A percentile compares a stretch with the other conserved stretches of the same genome.
Conservation (phyloP, 1,284 basidiomycete genomes). For the Flammula alnicola region DNA sequence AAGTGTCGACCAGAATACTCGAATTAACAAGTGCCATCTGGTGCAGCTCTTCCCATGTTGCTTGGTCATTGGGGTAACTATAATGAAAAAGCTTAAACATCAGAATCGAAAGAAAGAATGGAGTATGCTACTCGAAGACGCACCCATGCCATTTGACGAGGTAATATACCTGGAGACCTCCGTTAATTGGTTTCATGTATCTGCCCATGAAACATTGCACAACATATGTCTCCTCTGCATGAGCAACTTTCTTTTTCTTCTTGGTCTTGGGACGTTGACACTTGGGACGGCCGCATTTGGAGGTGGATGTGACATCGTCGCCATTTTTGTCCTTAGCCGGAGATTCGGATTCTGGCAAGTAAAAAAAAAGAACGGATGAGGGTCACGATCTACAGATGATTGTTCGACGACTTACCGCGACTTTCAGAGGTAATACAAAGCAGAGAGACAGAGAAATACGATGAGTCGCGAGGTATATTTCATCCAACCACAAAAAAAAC, state of each 20-base stretch:
- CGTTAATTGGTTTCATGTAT: conserved; percentile 17
- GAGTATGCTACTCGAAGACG: conserved; percentile 16
- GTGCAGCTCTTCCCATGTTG: conserved; percentile 43
- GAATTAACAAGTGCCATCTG: conserved; percentile 27
- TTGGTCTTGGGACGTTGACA: conserved; percentile 12
- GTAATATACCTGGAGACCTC: conserved; percentile 25
- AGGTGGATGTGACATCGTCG: conserved; percentile 1
- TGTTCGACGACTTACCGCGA: neutral
- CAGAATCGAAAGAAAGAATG: conserved; percentile 17
- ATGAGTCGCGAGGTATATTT: neutral
- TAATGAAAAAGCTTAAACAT: neutral
- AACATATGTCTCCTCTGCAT: conserved; percentile 11
- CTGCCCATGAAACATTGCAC: conserved; percentile 24
- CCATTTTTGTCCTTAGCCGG: conserved; percentile 10
- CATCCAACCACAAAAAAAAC: conserved; percentile 15
- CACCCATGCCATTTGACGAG: conserved; percentile 46
- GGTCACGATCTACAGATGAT: too few species aligned
- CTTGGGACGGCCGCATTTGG: conserved; percentile 18
- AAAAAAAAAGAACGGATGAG: too few species aligned
- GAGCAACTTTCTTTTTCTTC: conserved; percentile 7
- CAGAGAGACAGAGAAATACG: neutral
- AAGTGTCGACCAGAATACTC: conserved; percentile 29
- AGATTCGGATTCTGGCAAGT: conserved; percentile 11
- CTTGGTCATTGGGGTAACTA: conserved; percentile 39
- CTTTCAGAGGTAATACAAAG: neutral